Conservation (phyloP, 2,329 filamentous ascomycete genomes). For the Penicillium sp. region DNA sequence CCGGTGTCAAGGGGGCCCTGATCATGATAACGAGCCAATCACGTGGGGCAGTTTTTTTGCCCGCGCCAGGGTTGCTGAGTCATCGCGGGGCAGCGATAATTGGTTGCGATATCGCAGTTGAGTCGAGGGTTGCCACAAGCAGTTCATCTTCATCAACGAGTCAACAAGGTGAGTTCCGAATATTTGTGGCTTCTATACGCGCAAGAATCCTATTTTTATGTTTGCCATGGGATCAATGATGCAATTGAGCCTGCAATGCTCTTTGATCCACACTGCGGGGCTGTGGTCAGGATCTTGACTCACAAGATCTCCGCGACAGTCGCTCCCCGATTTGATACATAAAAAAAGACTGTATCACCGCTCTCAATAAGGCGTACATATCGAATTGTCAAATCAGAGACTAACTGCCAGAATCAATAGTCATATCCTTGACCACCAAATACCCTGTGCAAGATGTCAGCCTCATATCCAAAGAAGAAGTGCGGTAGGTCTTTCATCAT, state of each 20-base stretch:
- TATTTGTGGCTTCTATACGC: constrained; percentile 7
- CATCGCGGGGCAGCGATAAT: constrained; percentile 24
- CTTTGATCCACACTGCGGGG: constrained; percentile 21
- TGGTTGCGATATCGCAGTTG: constrained; percentile 37
- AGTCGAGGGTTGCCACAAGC: constrained; percentile 12
- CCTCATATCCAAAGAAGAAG: constrained; percentile 44
- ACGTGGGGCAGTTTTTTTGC: constrained; percentile 2
- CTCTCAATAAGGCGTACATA: neutral
- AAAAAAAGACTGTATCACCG: neutral
- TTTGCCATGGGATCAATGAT: neutral
- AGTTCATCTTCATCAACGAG: constrained; percentile 14
- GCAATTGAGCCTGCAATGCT: constrained; percentile 9
- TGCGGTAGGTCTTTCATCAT: constrained; percentile 38
- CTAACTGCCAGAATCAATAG: constrained; percentile 4
- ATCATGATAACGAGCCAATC: constrained; percentile 15
- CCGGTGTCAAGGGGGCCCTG: constrained; percentile 6
- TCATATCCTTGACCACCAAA: constrained; percentile 8
- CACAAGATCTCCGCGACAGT: constrained; percentile 17
- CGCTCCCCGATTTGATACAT: constrained; percentile 7
- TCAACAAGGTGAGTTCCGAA: constrained; percentile 16
- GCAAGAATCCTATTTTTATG: neutral
- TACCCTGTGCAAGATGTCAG: constrained; percentile 32
- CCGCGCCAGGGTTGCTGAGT: constrained; percentile 16
- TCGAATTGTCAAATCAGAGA: neutral
- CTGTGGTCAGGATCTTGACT: constrained; percentile 23